These are phyloP conservation scores for Rhizomucor pusillus DNA, from an alignment of 371 early-diverging fungal species.

Conservation along the genomic window DNA sequence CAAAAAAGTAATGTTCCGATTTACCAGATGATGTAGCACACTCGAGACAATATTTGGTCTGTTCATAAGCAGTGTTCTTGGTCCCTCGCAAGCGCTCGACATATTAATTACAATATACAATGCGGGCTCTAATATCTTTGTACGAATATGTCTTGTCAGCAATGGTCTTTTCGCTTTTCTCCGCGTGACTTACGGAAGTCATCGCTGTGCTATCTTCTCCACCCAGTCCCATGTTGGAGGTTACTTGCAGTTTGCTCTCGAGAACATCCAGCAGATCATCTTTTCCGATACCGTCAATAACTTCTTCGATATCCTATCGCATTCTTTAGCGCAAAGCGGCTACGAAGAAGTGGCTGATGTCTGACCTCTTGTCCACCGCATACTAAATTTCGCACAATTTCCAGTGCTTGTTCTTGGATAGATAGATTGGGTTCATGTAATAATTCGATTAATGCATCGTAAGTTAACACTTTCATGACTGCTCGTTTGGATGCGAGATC, in stretches of 20 bases:
- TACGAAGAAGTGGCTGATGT: too few relatives aligned
- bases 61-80: slow-evolving; percentile 65
- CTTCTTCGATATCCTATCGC: slow-evolving; percentile 61
- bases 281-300: slow-evolving; percentile 71
- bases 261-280: slow-evolving; percentile 59
- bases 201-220: slow-evolving; percentile 22
- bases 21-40: slow-evolving; percentile 61
- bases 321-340: too few relatives aligned
- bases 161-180: too few relatives aligned
- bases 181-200: slow-evolving; percentile 22
- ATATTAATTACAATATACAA: slow-evolving; percentile 74
- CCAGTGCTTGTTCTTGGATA: slow-evolving; percentile 81
- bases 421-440: slow-evolving; percentile 58
- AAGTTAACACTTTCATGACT: slow-evolving; percentile 72
- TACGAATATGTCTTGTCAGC: too few relatives aligned
- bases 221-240: slow-evolving; percentile 34
- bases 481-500: slow-evolving; percentile 63
- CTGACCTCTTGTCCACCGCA: slow-evolving; percentile 58
- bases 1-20: background rate
- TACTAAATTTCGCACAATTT: slow-evolving; percentile 77
- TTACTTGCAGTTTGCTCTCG: slow-evolving; percentile 61
- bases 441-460: slow-evolving; percentile 58
- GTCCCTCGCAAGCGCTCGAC: slow-evolving; percentile 67
- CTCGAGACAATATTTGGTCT: slow-evolving; percentile 53
- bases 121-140: slow-evolving; percentile 38